Evolutionary conservation across 805 yeast species (phyloP).

Genomic region (Candida khao-thaluensis): DNA sequence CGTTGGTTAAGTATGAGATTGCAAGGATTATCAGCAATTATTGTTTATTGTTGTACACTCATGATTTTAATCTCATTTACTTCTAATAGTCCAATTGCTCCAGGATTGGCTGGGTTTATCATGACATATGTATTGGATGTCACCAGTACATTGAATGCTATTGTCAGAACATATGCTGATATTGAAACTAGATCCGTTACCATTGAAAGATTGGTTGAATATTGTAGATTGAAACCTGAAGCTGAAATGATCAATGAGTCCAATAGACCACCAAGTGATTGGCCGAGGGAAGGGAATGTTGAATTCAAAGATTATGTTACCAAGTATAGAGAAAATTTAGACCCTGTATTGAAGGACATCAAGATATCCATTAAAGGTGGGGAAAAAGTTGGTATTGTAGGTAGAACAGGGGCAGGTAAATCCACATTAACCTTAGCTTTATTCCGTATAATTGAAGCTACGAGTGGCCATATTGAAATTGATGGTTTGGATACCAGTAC

Average conservation of each 20-base stretch:
- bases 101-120: conserved; percentile 38
- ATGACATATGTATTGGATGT: conserved; percentile 36
- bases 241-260: conserved; percentile 42
- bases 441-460: conserved; percentile 80
- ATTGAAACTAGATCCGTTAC: conserved; percentile 34
- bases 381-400: conserved; percentile 94
- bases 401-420: conserved; percentile 97
- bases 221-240: conserved; percentile 40
- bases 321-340: conserved; percentile 78
- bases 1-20: conserved; percentile 41
- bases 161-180: conserved; percentile 35
- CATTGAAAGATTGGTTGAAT: conserved; percentile 38
- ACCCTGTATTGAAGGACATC: conserved; percentile 71
- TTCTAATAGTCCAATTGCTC: conserved; percentile 23
- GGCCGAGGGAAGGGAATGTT: conserved; percentile 76
- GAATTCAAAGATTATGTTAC: conserved; percentile 74
- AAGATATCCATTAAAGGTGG: conserved; percentile 60
- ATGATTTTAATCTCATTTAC: conserved; percentile 27
- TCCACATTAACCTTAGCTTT: conserved; percentile 81
- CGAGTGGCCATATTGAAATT: conserved; percentile 65
- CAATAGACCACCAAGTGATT: conserved; percentile 40
- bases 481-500: conserved; percentile 66
- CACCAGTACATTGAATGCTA: conserved; percentile 29
- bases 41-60: conserved; percentile 29
- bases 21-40: conserved; percentile 33